Base-by-base conservation (phyloP, 192 early-diverging fungal species). In the Backusella tarrabulga region DNA sequence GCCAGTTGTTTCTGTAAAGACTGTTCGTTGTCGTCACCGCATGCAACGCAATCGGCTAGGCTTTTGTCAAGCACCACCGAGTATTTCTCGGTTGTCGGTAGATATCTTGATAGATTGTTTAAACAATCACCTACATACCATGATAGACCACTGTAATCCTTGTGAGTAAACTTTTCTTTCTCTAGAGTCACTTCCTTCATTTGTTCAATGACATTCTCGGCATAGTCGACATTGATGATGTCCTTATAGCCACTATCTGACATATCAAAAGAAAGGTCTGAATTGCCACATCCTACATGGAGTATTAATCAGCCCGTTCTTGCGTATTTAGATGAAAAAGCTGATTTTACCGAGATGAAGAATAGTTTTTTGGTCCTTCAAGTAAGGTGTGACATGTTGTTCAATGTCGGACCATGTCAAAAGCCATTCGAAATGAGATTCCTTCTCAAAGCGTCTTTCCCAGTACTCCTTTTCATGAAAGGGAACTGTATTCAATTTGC, bases 361-460 rank as follows among this genome's bases (percentile, higher is more conserved):
- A 67, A 71, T 78, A 6, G 75, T 34, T 67, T 71, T 66, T 36
- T 52, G 38, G 3, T 46, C 56, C 6, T 21, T 32, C 19, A 73
- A 35, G 26, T 83, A 72, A 2, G 77, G 54, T 67, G 23, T 29
- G 6, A 83, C 15, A 56, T 69, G 50, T 3, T 50, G 68, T 11
- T 54, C 32, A 12, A 83, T 34, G 9, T 36, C 44, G 26, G n/a
- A 3, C 54, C 70, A 82, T n/a, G 32, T 41, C 23, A 56, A 23
- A 17, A 83, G 63, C 82, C 82, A 83, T 21, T 83, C 82, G 32
- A 83, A 83, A 21, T 66, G 67, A 34, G 54, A 38, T 77, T 83
- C 82, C 9, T 71, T 54, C 26, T 54, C 40, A 63, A 83, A 83
- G n/a, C 82, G 74, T 14, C 34, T 32, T 73, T 77, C 50, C 82